A percentile compares a stretch with the other conserved stretches of the same genome.
These are phyloP conservation scores for Stipa capillata DNA, from an alignment of 176 grass and related monocot species.

Conservation along the genomic window DNA sequence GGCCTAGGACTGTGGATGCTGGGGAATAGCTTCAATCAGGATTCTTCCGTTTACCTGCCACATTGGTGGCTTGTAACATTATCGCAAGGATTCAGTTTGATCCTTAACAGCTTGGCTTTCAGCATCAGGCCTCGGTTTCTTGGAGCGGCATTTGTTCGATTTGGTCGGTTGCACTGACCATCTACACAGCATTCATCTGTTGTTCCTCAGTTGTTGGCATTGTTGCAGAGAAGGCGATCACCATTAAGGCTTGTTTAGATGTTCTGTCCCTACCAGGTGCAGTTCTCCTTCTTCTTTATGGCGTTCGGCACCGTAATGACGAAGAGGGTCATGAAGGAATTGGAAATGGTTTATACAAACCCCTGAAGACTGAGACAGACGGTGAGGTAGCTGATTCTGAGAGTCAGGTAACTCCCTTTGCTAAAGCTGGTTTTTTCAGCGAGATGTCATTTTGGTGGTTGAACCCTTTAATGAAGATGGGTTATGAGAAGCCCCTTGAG, in stretches of 20 bases:
- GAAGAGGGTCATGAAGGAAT: slow-evolving; percentile 5
- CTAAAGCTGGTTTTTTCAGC: slow-evolving; percentile 56
- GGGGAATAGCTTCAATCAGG: background rate
- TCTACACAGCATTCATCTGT: slow-evolving; percentile 38
- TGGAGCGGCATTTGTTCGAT: background rate
- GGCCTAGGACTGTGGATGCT: slow-evolving; percentile 54
- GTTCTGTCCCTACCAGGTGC: slow-evolving; percentile 47
- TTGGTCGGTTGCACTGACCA: slow-evolving; percentile 20
- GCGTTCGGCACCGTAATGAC: background rate
- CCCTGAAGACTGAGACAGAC: slow-evolving; percentile 26
- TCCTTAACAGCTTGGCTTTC: slow-evolving; percentile 21
- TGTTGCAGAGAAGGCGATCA: slow-evolving; percentile 20
- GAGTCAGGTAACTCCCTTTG: slow-evolving; percentile 40
- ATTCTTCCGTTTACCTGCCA: background rate
- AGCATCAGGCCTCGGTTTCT: slow-evolving; percentile 30
- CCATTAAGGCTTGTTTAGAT: slow-evolving; percentile 41
- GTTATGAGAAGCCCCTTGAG: slow-evolving; percentile 74
- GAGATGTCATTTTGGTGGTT: slow-evolving; percentile 90
- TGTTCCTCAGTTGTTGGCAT: slow-evolving; percentile 37
- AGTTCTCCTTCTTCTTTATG: slow-evolving; percentile 37
- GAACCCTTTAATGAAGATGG: slow-evolving; percentile 81
- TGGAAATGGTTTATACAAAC: slow-evolving; percentile 32
- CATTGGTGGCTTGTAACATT: slow-evolving; percentile 49
- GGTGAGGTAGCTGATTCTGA: slow-evolving; percentile 18
- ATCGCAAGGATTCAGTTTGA: slow-evolving; percentile 31